These are phyloP conservation scores for Mangifera indica DNA, from an alignment of 345 rosid species.

Conservation along the genomic window DNA sequence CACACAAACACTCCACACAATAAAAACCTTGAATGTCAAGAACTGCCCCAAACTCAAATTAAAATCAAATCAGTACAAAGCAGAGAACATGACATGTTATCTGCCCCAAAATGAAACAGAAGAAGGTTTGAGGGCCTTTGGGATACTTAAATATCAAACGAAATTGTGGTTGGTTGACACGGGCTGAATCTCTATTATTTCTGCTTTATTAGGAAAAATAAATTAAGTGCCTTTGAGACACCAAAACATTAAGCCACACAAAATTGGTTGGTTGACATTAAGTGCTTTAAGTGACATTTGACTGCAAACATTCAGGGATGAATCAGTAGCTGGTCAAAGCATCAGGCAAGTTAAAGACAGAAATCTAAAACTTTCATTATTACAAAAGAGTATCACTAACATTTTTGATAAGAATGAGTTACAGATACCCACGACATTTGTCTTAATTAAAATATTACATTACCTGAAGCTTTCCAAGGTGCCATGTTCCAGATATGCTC, in stretches of 20 bases:
- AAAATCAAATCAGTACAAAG: not conserved
- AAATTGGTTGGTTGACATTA: too few species aligned
- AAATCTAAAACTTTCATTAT: not conserved
- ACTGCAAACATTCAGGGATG: not conserved
- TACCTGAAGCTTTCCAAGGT: slow-evolving; percentile 93
- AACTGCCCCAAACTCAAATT: not conserved
- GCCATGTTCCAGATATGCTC: slow-evolving; percentile 95
- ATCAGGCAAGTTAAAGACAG: not conserved
- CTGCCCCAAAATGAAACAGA: not conserved
- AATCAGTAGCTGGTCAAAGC: not conserved
- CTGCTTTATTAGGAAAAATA: not conserved
- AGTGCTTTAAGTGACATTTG: not conserved
- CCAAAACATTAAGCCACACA: too few species aligned
- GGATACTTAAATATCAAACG: not conserved
- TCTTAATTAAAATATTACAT: slow-evolving; percentile 4
- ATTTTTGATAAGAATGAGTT: not conserved
- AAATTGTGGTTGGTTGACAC: not conserved
- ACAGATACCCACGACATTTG: not conserved
- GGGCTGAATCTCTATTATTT: not conserved
- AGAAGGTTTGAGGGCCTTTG: not conserved
- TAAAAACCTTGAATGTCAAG: not conserved
- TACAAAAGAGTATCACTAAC: slow-evolving; percentile 3
- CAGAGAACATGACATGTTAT: not conserved
- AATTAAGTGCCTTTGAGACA: too few species aligned
- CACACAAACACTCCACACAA: slow-evolving; percentile 15